Evolutionary conservation across 139 green algal genomes (phyloP).

Genomic region (Chlorella sorokiniana): DNA sequence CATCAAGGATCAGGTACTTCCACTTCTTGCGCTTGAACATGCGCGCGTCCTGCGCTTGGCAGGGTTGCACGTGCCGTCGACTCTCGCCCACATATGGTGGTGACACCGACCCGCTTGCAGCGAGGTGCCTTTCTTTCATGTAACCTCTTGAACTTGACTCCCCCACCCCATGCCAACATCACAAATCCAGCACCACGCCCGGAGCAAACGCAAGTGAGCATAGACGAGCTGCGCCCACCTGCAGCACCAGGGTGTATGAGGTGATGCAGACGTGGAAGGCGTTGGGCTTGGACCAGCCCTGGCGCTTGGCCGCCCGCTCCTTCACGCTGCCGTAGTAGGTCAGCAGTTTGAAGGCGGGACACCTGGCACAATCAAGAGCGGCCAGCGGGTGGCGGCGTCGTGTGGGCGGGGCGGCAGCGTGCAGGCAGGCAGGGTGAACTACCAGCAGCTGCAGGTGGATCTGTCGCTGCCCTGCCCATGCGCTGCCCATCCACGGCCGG

Average conservation of each 20-base stretch:
- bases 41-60: slow-evolving; percentile 75
- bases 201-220: too few species aligned
- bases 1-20: slow-evolving; percentile 98
- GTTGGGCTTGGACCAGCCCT: slow-evolving; percentile 97
- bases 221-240: slow-evolving; percentile 53
- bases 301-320: slow-evolving; percentile 93
- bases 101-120: too few species aligned
- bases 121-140: too few species aligned
- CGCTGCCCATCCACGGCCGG: too few species aligned
- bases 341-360: slow-evolving; percentile 98
- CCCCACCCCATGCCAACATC: not conserved
- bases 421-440: not conserved
- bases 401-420: not conserved
- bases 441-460: too few species aligned
- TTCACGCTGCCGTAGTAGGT: slow-evolving; percentile 96
- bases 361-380: slow-evolving; percentile 31
- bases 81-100: too few species aligned
- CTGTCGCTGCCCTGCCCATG: too few species aligned
- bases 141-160: not conserved
- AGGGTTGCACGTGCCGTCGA: too few species aligned
- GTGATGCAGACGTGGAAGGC: slow-evolving; percentile 99
- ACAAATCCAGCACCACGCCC: not conserved
- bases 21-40: slow-evolving; percentile 98
- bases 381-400: not conserved
- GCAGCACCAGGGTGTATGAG: slow-evolving; percentile 93